phyloP scores from a whole-genome alignment of 2,329 filamentous ascomycete species.

The Arthrocladium fulminans region DNA sequence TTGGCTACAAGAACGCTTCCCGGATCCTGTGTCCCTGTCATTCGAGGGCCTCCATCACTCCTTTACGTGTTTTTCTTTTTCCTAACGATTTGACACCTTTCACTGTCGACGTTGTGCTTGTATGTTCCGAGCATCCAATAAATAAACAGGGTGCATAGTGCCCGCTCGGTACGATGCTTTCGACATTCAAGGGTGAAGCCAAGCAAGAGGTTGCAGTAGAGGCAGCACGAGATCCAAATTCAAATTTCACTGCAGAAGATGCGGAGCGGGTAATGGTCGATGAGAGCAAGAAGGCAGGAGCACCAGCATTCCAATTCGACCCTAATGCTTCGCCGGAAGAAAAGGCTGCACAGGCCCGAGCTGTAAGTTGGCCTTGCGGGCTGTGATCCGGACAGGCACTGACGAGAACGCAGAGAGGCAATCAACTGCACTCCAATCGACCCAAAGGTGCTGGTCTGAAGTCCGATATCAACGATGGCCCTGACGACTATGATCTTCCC shows the following conservation, averaged over 20 bases:
- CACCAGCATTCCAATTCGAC: constrained; percentile 75
- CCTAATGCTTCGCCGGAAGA: constrained; percentile 73
- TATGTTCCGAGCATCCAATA: neutral
- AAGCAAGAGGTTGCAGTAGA: constrained; percentile 75
- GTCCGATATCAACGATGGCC: constrained; percentile 53
- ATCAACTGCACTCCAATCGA: constrained; percentile 13
- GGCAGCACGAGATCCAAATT: constrained; percentile 63
- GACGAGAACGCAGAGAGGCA: constrained; percentile 42
- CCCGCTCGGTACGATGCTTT: constrained; percentile 7
- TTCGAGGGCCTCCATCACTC: neutral
- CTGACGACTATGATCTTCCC: constrained; percentile 67
- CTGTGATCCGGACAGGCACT: constrained; percentile 31
- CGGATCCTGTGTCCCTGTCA: neutral
- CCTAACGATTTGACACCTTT: neutral
- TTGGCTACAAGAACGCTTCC: neutral
- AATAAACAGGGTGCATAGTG: neutral
- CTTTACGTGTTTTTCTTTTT: neutral
- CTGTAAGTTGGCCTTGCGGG: constrained; percentile 40
- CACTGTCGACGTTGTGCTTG: neutral
- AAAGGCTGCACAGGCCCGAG: constrained; percentile 70
- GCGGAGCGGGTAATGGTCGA: constrained; percentile 66
- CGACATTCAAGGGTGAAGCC: constrained; percentile 46
- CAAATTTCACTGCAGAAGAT: constrained; percentile 56
- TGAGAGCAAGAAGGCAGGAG: constrained; percentile 69
- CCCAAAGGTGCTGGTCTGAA: constrained; percentile 45